Percentiles rank a stretch among this genome's conserved stretches.
These are phyloP conservation scores for Candida wancherniae DNA, from an alignment of 805 yeast genomes.

Conservation along the genomic window DNA sequence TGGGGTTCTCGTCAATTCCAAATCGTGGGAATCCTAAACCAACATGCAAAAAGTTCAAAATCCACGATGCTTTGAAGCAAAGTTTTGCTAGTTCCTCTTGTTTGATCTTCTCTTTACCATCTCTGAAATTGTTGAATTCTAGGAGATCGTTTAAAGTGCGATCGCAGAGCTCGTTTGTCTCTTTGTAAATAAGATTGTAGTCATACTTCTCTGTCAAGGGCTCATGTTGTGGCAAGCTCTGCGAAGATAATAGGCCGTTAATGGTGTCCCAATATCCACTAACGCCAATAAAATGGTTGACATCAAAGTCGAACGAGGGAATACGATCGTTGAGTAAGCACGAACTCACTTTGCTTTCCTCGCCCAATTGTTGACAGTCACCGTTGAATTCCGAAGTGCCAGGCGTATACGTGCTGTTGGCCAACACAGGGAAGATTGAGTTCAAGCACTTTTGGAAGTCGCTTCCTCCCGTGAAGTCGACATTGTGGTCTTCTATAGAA, in stretches of 20 bases:
- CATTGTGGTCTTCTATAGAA: slow-evolving; percentile 21
- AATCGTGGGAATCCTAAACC: slow-evolving; percentile 57
- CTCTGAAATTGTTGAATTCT: slow-evolving; percentile 26
- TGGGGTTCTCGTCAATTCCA: slow-evolving; percentile 34
- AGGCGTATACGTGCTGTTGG: slow-evolving; percentile 24
- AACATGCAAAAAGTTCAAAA: slow-evolving; percentile 51
- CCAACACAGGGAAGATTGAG: slow-evolving; percentile 43
- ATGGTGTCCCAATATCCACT: slow-evolving; percentile 66
- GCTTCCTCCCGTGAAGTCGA: slow-evolving; percentile 48
- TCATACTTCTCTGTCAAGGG: slow-evolving; percentile 33
- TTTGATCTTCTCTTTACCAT: slow-evolving; percentile 25
- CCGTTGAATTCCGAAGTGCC: slow-evolving; percentile 17
- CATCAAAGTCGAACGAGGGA: slow-evolving; percentile 54
- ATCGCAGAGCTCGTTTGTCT: slow-evolving; percentile 47
- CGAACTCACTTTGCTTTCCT: slow-evolving; percentile 32
- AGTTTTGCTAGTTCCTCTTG: slow-evolving; percentile 46
- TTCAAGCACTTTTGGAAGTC: slow-evolving; percentile 45
- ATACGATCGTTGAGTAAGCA: slow-evolving; percentile 50
- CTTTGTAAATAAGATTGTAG: slow-evolving; percentile 38
- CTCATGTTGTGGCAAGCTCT: slow-evolving; percentile 16
- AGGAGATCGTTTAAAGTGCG: slow-evolving; percentile 35
- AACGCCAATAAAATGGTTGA: slow-evolving; percentile 57
- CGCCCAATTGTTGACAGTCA: slow-evolving; percentile 30
- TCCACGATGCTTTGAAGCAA: slow-evolving; percentile 62
- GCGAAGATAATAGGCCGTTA: slow-evolving; percentile 37